A percentile compares a stretch with the other conserved stretches of the same genome.
Conservation (phyloP, 2,329 filamentous ascomycete genomes). For the Apiospora aurea region DNA sequence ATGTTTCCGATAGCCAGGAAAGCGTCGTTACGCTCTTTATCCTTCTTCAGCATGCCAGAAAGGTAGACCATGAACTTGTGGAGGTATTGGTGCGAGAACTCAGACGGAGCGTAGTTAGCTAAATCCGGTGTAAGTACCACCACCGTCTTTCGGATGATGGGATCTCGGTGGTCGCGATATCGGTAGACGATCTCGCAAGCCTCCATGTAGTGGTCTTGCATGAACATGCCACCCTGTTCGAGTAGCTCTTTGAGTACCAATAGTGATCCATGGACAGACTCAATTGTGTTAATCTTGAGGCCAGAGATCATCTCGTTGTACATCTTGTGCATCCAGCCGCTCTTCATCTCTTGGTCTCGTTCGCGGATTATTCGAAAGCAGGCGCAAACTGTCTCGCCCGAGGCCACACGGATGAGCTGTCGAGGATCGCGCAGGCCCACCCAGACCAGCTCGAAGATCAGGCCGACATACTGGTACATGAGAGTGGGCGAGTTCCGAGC, state of each 20-base stretch:
- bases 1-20: conserved; percentile 97
- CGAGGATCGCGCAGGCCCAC: conserved; percentile 89
- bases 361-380: conserved; percentile 96
- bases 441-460: conserved; percentile 97
- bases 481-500: conserved; percentile 92
- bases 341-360: conserved; percentile 86
- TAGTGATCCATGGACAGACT: conserved; percentile 92
- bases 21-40: conserved; percentile 91
- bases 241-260: conserved; percentile 92
- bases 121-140: conserved; percentile 91
- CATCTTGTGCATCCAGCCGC: conserved; percentile 88
- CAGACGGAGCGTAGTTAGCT: conserved; percentile 88
- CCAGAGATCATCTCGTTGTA: conserved; percentile 85
- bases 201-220: conserved; percentile 93
- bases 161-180: conserved; percentile 91
- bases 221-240: conserved; percentile 97
- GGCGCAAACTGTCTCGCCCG: conserved; percentile 90
- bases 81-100: conserved; percentile 86
- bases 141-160: conserved; percentile 86
- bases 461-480: conserved; percentile 93
- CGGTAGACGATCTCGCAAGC: conserved; percentile 92
- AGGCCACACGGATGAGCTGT: conserved; percentile 89
- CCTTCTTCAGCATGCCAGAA: conserved; percentile 90
- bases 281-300: conserved; percentile 80
- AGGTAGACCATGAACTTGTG: conserved; percentile 98